Conservation (phyloP, 2,329 filamentous ascomycete genomes). For the Xylaria sp. region DNA sequence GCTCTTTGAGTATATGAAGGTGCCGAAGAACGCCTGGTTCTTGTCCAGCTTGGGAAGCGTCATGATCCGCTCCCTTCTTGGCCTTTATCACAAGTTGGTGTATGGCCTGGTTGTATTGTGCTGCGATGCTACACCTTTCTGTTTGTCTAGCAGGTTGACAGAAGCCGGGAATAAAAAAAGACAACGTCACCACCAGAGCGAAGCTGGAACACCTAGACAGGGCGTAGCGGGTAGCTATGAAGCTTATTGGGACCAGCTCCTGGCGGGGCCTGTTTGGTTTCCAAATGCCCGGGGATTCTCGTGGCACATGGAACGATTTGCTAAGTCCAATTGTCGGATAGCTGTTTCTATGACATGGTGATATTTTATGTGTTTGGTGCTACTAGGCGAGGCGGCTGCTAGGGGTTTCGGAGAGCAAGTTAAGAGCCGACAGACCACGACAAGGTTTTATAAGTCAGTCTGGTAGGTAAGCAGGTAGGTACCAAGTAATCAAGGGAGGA, state of each 20-base stretch:
- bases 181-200: not conserved
- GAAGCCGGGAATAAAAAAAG: not conserved
- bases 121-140: not conserved
- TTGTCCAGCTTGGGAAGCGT: slow-evolving; percentile 29
- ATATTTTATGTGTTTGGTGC: not conserved
- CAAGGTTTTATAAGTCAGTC: not conserved
- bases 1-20: slow-evolving; percentile 59
- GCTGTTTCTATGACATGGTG: not conserved
- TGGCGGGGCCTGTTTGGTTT: not conserved
- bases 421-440: not conserved
- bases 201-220: not conserved
- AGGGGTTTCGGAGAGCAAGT: not conserved
- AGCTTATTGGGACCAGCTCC: not conserved
- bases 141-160: not conserved
- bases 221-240: not conserved
- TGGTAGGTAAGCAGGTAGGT: too few relatives aligned
- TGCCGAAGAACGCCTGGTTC: slow-evolving; percentile 59
- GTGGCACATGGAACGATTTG: slow-evolving; percentile 1
- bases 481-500: too few relatives aligned
- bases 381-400: not conserved
- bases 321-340: not conserved
- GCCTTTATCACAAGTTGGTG: not conserved
- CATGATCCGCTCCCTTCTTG: slow-evolving; percentile 26
- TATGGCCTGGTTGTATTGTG: not conserved
- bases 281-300: not conserved